Percentiles rank a stretch among this genome's conserved stretches.
Conservation (phyloP, 345 rosid genomes). For the Schrenkiella parvula region DNA sequence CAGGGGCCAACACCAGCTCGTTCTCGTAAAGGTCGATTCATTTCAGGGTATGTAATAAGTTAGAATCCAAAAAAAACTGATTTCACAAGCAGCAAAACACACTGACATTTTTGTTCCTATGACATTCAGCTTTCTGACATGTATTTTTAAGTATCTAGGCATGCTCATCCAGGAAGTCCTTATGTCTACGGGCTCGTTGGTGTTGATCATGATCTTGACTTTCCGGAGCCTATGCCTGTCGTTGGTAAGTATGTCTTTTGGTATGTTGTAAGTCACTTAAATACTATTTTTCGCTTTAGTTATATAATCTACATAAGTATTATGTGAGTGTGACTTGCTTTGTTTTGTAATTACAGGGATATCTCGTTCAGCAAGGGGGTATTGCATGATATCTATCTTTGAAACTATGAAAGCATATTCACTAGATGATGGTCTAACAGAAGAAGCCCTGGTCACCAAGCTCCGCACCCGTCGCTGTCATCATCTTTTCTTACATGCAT, state of each 20-base stretch:
- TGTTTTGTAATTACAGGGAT: slow-evolving; percentile 48
- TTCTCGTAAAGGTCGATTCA: slow-evolving; percentile 89
- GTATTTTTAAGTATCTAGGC: slow-evolving; percentile 54
- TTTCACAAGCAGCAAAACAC: background rate
- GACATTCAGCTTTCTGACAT: slow-evolving; percentile 37
- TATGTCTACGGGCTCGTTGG: slow-evolving; percentile 97
- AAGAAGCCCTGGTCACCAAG: slow-evolving; percentile 91
- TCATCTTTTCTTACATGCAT: slow-evolving; percentile 79
- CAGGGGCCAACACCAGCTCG: slow-evolving; percentile 97
- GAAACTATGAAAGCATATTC: slow-evolving; percentile 97
- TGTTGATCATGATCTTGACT: slow-evolving; percentile 94
- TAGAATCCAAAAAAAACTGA: background rate
- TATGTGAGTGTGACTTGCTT: background rate
- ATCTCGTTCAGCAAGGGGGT: slow-evolving; percentile 91
- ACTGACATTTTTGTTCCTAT: background rate
- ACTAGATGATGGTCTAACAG: slow-evolving; percentile 84
- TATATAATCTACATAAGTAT: background rate
- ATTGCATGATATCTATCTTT: slow-evolving; percentile 62
- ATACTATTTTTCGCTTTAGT: background rate
- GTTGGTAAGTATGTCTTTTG: slow-evolving; percentile 51
- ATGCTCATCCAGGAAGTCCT: slow-evolving; percentile 99
- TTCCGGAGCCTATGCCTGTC: slow-evolving; percentile 98
- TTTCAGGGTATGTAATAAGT: slow-evolving; percentile 62
- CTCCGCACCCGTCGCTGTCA: slow-evolving; percentile 84
- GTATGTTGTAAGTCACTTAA: background rate